Conservation (phyloP, 2,329 filamentous ascomycete genomes). For the Aspergillus piperis region DNA sequence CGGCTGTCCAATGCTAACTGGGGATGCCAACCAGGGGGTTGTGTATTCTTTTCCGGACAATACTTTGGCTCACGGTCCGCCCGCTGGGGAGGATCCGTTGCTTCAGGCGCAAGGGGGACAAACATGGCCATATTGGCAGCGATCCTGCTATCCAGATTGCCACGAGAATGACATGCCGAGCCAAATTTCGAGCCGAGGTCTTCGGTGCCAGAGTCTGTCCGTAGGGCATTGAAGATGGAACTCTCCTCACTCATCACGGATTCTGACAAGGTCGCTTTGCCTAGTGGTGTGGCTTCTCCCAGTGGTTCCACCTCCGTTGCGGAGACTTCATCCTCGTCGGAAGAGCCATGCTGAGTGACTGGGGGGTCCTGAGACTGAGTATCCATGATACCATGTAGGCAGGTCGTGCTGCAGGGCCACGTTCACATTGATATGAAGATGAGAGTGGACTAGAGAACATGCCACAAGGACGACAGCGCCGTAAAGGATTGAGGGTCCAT, state of each 20-base stretch:
- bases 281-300: neutral
- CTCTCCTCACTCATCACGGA: constrained; percentile 38
- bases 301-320: neutral
- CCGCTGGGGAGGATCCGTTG: neutral
- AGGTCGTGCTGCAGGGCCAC: neutral
- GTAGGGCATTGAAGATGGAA: constrained; percentile 41
- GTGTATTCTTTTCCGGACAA: neutral
- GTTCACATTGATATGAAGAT: neutral
- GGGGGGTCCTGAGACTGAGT: neutral
- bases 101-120: constrained; percentile 20
- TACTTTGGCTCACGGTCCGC: neutral
- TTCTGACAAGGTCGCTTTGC: constrained; percentile 23
- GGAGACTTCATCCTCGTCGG: neutral
- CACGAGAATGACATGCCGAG: constrained; percentile 12
- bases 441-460: neutral
- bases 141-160: constrained; percentile 24
- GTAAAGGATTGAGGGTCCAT: neutral
- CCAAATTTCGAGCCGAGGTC: constrained; percentile 14
- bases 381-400: neutral
- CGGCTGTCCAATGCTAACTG: constrained; percentile 18
- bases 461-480: neutral
- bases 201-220: constrained; percentile 32
- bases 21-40: constrained; percentile 25
- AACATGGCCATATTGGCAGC: constrained; percentile 35
- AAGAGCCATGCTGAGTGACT: neutral